Evolutionary conservation across 176 grass and related monocot species (phyloP), one percentile per base, ranked within the genome.

Genomic region (Canna indica): DNA sequence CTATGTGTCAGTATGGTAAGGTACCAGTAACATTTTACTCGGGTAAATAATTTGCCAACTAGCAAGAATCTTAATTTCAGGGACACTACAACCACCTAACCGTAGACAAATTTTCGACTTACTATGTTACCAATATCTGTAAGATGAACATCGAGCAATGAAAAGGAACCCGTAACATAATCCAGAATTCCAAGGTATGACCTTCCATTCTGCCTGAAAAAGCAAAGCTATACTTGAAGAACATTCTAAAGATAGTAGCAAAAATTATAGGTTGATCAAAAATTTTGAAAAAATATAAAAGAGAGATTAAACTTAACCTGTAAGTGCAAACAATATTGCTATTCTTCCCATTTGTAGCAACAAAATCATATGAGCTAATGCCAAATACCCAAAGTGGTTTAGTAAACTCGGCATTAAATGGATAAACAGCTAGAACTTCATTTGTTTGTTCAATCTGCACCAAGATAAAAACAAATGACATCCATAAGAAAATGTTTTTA

Each of bases 381-480:
- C 92, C 92, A 75, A 89, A 96, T 78, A 87, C 81, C 92, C 92
- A 96, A 20, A 96, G 62, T 56, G 92, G 88, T 45, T 68, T 83
- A 68, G 92, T 88, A 69, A 91, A 96, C 64, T 96, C 92, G 79
- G 92, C 92, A 77, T 96, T 81, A 31, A 96, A 50, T 25, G 79
- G 39, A 84, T 89, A 87, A 36, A 96, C 36, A 44, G 83, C 68
- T 74, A 86, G 81, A 29, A 83, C 73, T 75, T 91, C 88, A 76
- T 90, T 91, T 68, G 78, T 89, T 3, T 83, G 7, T 81, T 96
- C 93, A 77, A 89, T 67, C 93, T 96, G 80, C 47, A 30, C 65
- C 78, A 75, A 73, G 76, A 24, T 36, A 56, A 13, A 30, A 69
- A 32, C 14, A 69, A 44, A 32, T 42, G n/a, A 17, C 50, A 47